Base-by-base conservation (phyloP, 257 asterid species). In the Capsicum baccatum region DNA sequence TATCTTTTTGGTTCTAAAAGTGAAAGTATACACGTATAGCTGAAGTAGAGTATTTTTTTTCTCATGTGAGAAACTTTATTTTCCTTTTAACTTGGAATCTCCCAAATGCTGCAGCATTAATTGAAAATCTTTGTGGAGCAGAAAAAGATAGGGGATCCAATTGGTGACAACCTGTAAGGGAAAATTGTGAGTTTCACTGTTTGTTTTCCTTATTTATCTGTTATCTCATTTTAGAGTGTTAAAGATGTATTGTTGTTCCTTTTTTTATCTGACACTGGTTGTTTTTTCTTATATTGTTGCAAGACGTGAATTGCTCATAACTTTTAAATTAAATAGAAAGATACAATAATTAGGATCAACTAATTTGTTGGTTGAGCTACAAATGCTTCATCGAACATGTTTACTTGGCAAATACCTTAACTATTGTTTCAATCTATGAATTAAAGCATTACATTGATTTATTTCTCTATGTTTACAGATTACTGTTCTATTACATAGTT, bases 151-250 rank as follows among this genome's bases (percentile, higher is more conserved):
- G 99, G 99, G 85, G 93, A 85, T 70, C 99, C 99, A 82, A 63
- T 44, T 84, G 99, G 98, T 74, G 99, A 93, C 85, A 96, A 94
- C 39, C 84, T 96, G 89, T 90, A 86, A 47, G 99, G 98, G 15
- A 96, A 96, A 91, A 96, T 93, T 64, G 98, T 96, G 84, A 90
- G 86, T 88, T 89, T 59, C 80, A 68, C 44, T 48, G 48, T 69
- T 62, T 17, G 81, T 79, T 83, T 26, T 54, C 79, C 73, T n/a
- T 21, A 12, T 55, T 52, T 80, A 16, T 71, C 17, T 80, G 33
- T 79, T 37, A 6, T 58, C 68, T 79, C 83, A 79, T 57, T 64
- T 47, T 71, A 17, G 79, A 9, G 37, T 5, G 17, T 17, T n/a
- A n/a, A 15, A 44, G 79, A 26, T 37, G 52, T 3, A 55, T 83